Evolutionary conservation across 2,329 filamentous ascomycete species (phyloP).

Genomic region (Cladosporium austrohemisphaericum): DNA sequence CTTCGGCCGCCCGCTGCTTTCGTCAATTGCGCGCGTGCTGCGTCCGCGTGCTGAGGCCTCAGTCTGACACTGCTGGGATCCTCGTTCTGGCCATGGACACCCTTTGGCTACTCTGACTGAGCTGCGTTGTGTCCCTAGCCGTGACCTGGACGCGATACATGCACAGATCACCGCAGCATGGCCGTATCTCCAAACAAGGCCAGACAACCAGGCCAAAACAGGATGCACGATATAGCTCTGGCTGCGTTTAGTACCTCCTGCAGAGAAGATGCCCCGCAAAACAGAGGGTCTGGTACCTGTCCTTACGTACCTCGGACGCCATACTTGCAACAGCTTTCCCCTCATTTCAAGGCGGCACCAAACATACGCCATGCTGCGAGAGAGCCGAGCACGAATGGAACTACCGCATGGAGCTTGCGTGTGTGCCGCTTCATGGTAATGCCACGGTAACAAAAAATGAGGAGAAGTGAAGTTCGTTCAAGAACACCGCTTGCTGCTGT

Average conservation of each 20-base stretch:
- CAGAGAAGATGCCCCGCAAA: no score
- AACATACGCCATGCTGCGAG: constrained; percentile 1
- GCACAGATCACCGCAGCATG: no score
- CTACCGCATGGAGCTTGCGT: constrained; percentile 9
- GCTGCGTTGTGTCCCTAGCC: no score
- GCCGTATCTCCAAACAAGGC: no score
- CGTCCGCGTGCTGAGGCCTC: background rate
- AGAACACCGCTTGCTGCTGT: background rate
- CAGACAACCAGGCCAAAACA: no score
- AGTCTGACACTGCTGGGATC: background rate
- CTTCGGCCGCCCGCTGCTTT: background rate
- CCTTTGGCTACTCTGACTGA: no score
- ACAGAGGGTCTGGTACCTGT: background rate
- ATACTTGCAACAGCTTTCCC: constrained; percentile 4
- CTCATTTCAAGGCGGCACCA: constrained; percentile 2
- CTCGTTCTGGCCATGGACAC: no score
- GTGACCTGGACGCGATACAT: no score
- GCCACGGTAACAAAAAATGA: constrained; percentile 2
- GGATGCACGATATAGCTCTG: no score
- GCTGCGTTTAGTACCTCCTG: no score
- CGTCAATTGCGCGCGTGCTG: constrained; percentile 12
- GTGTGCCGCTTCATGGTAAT: background rate
- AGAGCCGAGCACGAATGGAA: constrained; percentile 14
- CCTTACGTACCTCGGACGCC: constrained; percentile 10
- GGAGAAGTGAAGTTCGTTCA: constrained; percentile 3